phyloP scores from a whole-genome alignment of 306 rosid genomes.

The Psophocarpus tetragonolobus region DNA sequence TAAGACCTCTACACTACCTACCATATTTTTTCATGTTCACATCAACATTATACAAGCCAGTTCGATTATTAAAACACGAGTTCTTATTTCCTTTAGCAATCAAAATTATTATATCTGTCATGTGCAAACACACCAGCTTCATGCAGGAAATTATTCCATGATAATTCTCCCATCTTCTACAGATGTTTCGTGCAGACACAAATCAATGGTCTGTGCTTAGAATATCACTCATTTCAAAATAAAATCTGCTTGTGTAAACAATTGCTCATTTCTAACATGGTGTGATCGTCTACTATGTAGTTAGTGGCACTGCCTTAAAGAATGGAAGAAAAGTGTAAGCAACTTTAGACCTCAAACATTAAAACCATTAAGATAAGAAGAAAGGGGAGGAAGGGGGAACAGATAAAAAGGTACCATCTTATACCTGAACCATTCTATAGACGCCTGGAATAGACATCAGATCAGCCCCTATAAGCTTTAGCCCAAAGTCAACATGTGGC shows the following conservation, averaged over 20 bases:
- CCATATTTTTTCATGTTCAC: background rate
- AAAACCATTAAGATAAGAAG: background rate
- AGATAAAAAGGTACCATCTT: background rate
- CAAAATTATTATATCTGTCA: conserved; percentile 2
- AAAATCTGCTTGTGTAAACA: conserved; percentile 20
- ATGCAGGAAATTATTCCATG: conserved; percentile 5
- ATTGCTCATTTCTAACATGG: conserved; percentile 14
- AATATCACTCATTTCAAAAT: conserved; percentile 17
- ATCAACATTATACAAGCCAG: background rate
- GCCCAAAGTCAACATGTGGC: conserved; percentile 96
- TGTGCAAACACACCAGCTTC: conserved; percentile 15
- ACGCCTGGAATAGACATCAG: conserved; percentile 93
- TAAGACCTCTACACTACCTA: background rate
- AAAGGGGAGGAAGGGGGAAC: background rate
- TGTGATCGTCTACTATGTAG: background rate
- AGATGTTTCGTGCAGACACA: conserved; percentile 9
- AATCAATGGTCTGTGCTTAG: background rate
- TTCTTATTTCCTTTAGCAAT: conserved; percentile 27
- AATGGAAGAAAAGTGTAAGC: conserved; percentile 9
- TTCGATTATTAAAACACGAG: conserved; percentile 9
- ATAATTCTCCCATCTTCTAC: conserved; percentile 22
- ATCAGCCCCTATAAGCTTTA: conserved; percentile 82
- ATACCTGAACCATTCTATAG: conserved; percentile 86
- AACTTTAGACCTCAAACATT: conserved; percentile 24
- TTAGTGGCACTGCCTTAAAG: background rate